Percentiles rank a stretch among this genome's conserved stretches.
phyloP scores from a whole-genome alignment of 768 basidiomycete species.

The Leccinum subgranulosum region DNA sequence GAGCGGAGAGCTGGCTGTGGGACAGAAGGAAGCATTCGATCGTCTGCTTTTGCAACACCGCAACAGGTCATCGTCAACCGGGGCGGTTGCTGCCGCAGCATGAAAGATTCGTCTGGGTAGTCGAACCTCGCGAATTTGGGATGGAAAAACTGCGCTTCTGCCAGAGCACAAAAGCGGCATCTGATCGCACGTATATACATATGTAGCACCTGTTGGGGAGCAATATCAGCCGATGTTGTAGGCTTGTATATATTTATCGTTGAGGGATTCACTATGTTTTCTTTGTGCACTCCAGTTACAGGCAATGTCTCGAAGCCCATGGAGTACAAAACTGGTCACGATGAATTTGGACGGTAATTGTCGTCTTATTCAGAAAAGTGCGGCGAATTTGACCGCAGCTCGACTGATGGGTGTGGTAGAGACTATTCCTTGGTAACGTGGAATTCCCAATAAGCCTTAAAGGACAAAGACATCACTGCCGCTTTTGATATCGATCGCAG shows the following conservation, averaged over 20 bases:
- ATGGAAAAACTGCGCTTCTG: not conserved
- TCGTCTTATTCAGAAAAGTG: not conserved
- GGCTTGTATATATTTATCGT: not conserved
- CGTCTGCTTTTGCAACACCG: slow-evolving; percentile 80
- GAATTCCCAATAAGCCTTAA: not conserved
- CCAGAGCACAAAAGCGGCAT: slow-evolving; percentile 20
- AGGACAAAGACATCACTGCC: not conserved
- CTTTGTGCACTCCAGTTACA: not conserved
- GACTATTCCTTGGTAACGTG: too few relatives aligned
- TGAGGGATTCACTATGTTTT: not conserved
- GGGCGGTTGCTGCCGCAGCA: slow-evolving; percentile 2
- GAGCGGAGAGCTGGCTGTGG: slow-evolving; percentile 87
- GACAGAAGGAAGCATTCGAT: slow-evolving; percentile 92
- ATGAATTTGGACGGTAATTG: not conserved
- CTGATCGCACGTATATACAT: slow-evolving; percentile 3
- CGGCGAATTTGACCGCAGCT: not conserved
- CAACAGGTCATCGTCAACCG: slow-evolving; percentile 24
- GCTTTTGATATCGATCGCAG: not conserved
- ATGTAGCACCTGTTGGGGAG: slow-evolving; percentile 8
- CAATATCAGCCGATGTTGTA: slow-evolving; percentile 7
- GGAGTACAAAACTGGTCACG: not conserved
- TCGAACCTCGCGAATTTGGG: not conserved
- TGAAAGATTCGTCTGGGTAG: not conserved
- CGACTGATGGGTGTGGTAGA: not conserved
- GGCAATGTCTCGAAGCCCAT: too few relatives aligned